Base-by-base conservation (phyloP, 441 rosid genomes). In the Eruca vesicaria region DNA sequence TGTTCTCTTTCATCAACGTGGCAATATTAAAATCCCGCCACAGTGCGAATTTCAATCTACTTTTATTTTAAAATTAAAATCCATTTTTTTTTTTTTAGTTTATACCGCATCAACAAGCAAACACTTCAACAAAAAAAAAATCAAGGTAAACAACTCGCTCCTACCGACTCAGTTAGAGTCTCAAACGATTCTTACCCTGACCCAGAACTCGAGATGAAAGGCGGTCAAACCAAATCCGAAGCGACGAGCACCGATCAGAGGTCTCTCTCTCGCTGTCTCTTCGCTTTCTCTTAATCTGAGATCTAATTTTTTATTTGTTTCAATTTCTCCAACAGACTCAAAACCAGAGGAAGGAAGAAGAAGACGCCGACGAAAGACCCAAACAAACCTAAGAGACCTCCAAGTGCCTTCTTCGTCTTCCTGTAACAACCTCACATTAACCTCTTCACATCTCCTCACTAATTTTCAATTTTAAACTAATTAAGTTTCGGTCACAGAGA, bases 391-490 rank as follows among this genome's bases (percentile, higher is more conserved):
- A 89, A 89, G 85, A 85, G 88, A 76, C 85, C 92, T 79, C 82
- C 92, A 2, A 87, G 94, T 62, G 89, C 89, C 50, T 89, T 89
- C 82, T 89, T 89, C 80, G 80, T 89, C n/a, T 89, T 87, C 86
- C 86, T 89, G 92, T 87, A 82, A 23, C 38, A 8, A 33, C 2
- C 8, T 57, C 26, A 12, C 8, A 66, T 28, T 66, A n/a, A n/a
- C n/a, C n/a, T n/a, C n/a, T 32, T 7, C 26, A n/a, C n/a, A n/a
- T n/a, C n/a, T n/a, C 12, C 10, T 33, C 7, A 11, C 14, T 20
- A 4, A 5, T 38, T 32, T 2, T 23, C 26, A 23, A 23, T 20
- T 16, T 18, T 38, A 11, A 3, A 10, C 45, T 3, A 11, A 1
- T 38, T 38, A 3, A 28, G 5, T 28, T 28, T 5, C n/a, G n/a